Percentiles rank a stretch among this genome's conserved stretches.
phyloP scores from a whole-genome alignment of 805 yeast genomes.

The Zygotorulaspora sp. region DNA sequence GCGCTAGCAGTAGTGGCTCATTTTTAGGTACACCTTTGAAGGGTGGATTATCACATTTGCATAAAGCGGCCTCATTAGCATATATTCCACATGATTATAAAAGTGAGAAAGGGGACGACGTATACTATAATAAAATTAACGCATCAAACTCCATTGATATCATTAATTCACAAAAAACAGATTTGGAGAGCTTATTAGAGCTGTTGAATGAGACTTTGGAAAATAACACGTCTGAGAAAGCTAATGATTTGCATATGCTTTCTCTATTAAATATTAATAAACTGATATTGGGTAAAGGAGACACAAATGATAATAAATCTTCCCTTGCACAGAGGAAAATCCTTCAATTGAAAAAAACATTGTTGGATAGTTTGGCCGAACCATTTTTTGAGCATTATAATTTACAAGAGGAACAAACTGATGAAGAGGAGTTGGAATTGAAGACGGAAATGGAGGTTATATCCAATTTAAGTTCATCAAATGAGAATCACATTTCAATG shows the following conservation, averaged over 20 bases:
- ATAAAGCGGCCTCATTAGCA: slow-evolving; percentile 16
- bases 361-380: slow-evolving; percentile 34
- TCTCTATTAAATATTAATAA: slow-evolving; percentile 33
- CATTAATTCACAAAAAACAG: slow-evolving; percentile 25
- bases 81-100: slow-evolving; percentile 8
- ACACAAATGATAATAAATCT: slow-evolving; percentile 3
- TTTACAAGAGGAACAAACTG: slow-evolving; percentile 17
- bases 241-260: slow-evolving; percentile 32
- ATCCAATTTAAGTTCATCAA: slow-evolving; percentile 10
- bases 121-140: slow-evolving; percentile 10
- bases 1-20: slow-evolving; percentile 1
- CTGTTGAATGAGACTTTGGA: slow-evolving; percentile 33
- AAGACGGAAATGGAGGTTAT: slow-evolving; percentile 35
- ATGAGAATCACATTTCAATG: slow-evolving; percentile 8
- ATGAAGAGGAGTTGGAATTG: slow-evolving; percentile 23
- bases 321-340: slow-evolving; percentile 9
- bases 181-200: slow-evolving; percentile 28
- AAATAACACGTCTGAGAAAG: slow-evolving; percentile 28
- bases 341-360: slow-evolving; percentile 23
- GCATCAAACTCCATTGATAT: slow-evolving; percentile 17
- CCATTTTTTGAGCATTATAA: slow-evolving; percentile 33
- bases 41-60: slow-evolving; percentile 7
- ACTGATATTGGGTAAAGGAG: slow-evolving; percentile 23
- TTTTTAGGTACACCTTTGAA: slow-evolving; percentile 4
- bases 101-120: slow-evolving; percentile 1